Evolutionary conservation across 116 monocot species (phyloP).

Genomic region (Zostera marina): DNA sequence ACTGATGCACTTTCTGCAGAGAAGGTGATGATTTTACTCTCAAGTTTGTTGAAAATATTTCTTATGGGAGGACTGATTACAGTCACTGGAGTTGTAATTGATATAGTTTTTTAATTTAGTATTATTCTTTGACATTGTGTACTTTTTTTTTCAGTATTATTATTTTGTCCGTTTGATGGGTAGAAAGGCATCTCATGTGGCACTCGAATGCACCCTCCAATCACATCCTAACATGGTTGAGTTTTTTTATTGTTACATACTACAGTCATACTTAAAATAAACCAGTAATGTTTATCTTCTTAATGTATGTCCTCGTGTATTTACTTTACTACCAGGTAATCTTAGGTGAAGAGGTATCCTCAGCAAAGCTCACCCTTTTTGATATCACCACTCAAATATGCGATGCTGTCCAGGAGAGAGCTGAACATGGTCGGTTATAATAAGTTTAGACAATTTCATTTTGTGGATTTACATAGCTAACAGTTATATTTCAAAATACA

Average conservation of each 20-base stretch:
- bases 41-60: background rate
- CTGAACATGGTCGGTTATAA: slow-evolving; percentile 31
- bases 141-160: slow-evolving; percentile 42
- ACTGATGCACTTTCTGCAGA: slow-evolving; percentile 88
- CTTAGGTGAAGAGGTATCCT: slow-evolving; percentile 64
- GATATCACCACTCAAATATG: slow-evolving; percentile 72
- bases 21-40: slow-evolving; percentile 33
- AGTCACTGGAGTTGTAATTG: too few species aligned
- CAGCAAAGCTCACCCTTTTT: slow-evolving; percentile 70
- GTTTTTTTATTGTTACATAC: slow-evolving; percentile 4
- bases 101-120: background rate
- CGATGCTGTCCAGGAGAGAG: slow-evolving; percentile 67
- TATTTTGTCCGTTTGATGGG: slow-evolving; percentile 85
- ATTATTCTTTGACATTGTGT: background rate
- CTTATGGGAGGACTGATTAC: background rate
- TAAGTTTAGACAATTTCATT: slow-evolving; percentile 1
- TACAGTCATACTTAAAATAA: background rate
- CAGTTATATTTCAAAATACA: slow-evolving; percentile 8
- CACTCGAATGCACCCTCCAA: slow-evolving; percentile 71
- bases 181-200: slow-evolving; percentile 75
- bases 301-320: slow-evolving; percentile 2
- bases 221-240: slow-evolving; percentile 83
- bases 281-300: background rate
- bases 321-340: slow-evolving; percentile 33
- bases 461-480: background rate